Percentiles rank a stretch among this genome's conserved stretches.
Evolutionary conservation across 2,329 filamentous ascomycete species (phyloP).

Genomic region (Monosporascus sp.): DNA sequence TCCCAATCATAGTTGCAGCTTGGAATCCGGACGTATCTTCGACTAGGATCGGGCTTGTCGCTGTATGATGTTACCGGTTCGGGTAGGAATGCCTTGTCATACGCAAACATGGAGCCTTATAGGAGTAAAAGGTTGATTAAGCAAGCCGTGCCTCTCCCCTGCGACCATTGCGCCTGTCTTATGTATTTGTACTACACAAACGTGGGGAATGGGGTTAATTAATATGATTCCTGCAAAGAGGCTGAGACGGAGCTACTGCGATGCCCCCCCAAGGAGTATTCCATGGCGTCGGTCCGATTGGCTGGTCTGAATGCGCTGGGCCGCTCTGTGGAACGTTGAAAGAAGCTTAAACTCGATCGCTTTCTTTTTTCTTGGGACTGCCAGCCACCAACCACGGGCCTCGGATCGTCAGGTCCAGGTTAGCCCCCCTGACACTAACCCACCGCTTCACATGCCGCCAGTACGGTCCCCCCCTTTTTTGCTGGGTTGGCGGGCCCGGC

Average conservation of each 20-base stretch:
- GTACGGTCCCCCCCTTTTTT: neutral
- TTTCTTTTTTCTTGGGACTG: neutral
- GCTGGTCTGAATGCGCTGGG: neutral
- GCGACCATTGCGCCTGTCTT: too few relatives aligned
- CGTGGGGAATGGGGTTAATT: neutral
- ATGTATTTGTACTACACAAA: neutral
- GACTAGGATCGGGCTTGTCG: neutral
- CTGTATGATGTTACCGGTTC: neutral
- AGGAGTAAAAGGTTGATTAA: too few relatives aligned
- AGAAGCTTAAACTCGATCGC: neutral
- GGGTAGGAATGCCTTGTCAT: neutral
- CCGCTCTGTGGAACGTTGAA: neutral
- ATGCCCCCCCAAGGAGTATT: neutral
- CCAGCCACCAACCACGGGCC: neutral
- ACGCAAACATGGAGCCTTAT: too few relatives aligned
- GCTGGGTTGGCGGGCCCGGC: neutral
- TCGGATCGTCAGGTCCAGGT: neutral
- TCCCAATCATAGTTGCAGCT: neutral
- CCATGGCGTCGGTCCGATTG: neutral
- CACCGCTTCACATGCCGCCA: neutral
- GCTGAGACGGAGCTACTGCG: neutral
- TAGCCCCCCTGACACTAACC: neutral
- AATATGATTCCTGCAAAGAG: neutral
- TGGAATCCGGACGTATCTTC: neutral
- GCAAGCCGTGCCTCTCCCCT: too few relatives aligned